A percentile compares a stretch with the other conserved stretches of the same genome.
These are phyloP conservation scores for Cyclotella sp. DNA, from an alignment of 108 stramenopile species.

Conservation along the genomic window DNA sequence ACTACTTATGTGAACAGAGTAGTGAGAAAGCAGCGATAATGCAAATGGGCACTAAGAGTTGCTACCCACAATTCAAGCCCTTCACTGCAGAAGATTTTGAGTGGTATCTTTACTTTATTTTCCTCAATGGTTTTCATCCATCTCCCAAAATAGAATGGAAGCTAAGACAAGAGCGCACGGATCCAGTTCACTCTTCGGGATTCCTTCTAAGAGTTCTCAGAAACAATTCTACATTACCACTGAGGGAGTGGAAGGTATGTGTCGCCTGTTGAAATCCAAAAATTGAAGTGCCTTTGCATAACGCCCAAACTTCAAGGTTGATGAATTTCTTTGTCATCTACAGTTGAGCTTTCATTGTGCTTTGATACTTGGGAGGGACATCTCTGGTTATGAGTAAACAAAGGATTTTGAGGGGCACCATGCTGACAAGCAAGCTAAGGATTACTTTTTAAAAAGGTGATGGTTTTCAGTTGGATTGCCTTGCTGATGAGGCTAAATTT, in stretches of 20 bases:
- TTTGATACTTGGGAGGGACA: background rate
- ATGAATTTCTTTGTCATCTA: background rate
- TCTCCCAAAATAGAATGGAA: too few relatives aligned
- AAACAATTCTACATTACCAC: too few relatives aligned
- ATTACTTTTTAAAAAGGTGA: constrained; percentile 32
- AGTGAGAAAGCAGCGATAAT: too few relatives aligned
- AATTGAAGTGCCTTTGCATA: background rate
- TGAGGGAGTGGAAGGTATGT: background rate
- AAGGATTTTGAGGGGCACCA: background rate
- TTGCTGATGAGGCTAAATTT: constrained; percentile 48
- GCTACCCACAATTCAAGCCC: too few relatives aligned
- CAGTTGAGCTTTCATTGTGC: background rate
- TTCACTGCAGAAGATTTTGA: too few relatives aligned
- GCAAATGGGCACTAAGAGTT: too few relatives aligned
- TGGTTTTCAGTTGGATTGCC: constrained; percentile 48
- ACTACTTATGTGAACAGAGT: too few relatives aligned
- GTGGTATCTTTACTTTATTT: too few relatives aligned
- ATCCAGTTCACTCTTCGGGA: too few relatives aligned
- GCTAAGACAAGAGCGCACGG: too few relatives aligned
- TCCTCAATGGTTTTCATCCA: too few relatives aligned
- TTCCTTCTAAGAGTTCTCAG: too few relatives aligned
- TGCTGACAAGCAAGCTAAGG: background rate
- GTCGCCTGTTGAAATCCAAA: background rate
- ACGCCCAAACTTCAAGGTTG: background rate
- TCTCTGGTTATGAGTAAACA: background rate